Conservation (phyloP, 495 filamentous ascomycete species). For the Trichoderma orchidacearum region DNA sequence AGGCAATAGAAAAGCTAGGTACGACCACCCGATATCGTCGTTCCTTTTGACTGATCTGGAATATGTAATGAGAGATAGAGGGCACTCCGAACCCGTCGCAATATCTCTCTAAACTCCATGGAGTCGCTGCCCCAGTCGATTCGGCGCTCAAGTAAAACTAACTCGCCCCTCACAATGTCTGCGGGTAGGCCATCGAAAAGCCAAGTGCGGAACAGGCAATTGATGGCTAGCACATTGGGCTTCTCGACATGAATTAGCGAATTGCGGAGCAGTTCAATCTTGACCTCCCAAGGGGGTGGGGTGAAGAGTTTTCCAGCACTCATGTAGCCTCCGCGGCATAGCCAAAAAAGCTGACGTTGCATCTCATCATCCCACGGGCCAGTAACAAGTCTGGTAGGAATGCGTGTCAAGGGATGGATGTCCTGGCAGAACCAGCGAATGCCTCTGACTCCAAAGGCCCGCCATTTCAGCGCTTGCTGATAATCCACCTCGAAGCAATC, state of each 20-base stretch:
- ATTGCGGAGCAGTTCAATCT: background rate
- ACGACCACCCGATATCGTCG: no score
- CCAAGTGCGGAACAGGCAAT: background rate
- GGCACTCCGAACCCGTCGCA: background rate
- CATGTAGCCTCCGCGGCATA: conserved; percentile 2
- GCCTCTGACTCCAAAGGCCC: background rate
- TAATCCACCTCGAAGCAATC: conserved; percentile 1
- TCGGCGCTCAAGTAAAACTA: background rate
- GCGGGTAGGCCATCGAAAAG: background rate
- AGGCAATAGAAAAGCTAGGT: background rate
- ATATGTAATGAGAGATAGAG: background rate
- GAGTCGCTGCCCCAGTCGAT: background rate
- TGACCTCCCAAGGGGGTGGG: background rate
- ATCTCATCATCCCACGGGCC: conserved; percentile 2
- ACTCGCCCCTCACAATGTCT: background rate
- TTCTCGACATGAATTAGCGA: background rate
- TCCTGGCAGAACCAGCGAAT: background rate
- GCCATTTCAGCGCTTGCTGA: background rate
- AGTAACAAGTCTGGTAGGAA: conserved; percentile 1
- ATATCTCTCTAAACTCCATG: background rate
- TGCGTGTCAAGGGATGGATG: conserved; percentile 1
- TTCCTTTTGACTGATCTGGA: background rate
- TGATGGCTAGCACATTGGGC: background rate
- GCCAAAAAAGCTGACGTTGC: conserved; percentile 2
- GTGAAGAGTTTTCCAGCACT: background rate